Base-by-base conservation (phyloP, 257 asterid species). In the Vinca minor region DNA sequence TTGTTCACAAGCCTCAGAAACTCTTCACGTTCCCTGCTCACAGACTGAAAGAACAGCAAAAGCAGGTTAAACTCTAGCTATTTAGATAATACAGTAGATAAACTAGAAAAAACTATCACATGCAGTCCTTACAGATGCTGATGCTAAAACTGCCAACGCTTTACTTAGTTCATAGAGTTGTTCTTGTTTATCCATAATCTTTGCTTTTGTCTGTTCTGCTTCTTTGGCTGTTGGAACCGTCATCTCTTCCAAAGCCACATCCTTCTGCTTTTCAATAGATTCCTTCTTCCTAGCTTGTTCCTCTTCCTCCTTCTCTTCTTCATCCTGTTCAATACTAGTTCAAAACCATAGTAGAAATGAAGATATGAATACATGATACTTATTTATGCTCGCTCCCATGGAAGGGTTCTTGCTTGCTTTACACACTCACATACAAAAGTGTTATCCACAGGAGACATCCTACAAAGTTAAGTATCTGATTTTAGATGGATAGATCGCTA, bases 21-120 rank as follows among this genome's bases (percentile, higher is more conserved):
- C 82, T 92, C 98, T 73, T 92, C 93, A 23, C 98, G 96, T 82
- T 92, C 98, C 87, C 85, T 83, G 82, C 88, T 89, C 77, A 92
- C 98, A 34, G 98, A 87, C 98, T 92, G 86, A 65, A 86, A 84
- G 54, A 62, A 74, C 38, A 49, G 28, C n/a, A 68, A 56, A 77
- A 72, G 72, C 50, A 59, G 62, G 55, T 67, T 65, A 74, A 68
- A 55, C 62, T n/a, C 57, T 53, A 32, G 68, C 48, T 31, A 54
- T 50, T 42, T 53, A 63, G 21, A 11, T 15, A 60, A 42, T 53
- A 70, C 61, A 76, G 47, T 61, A 65, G 44, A 62, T 25, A 61
- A 64, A 64, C 66, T 28, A 66, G 36, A 59, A 39, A 78, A 63
- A 49, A 35, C 54, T 6, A 58, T 53, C 38, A 65, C 32, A 59